Conservation (phyloP, 176 grass and related monocot genomes). For the Leersia perrieri region DNA sequence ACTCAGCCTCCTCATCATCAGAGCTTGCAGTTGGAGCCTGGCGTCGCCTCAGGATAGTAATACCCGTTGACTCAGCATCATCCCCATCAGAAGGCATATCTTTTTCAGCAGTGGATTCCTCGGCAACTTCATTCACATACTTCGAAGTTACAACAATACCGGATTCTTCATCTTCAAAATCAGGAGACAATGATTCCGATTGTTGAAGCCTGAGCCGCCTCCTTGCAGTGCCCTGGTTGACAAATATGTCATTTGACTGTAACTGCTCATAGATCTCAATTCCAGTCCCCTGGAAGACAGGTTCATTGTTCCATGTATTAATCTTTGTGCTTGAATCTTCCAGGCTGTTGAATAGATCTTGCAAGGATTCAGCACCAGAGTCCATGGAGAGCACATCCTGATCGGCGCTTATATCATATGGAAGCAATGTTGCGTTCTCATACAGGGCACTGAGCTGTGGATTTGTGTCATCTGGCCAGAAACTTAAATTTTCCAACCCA, state of each 20-base stretch:
- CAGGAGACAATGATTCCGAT: background rate
- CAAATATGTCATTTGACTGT: background rate
- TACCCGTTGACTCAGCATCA: slow-evolving; percentile 39
- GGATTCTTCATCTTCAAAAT: slow-evolving; percentile 34
- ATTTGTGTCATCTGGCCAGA: slow-evolving; percentile 24
- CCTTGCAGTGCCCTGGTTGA: slow-evolving; percentile 41
- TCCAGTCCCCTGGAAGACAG: slow-evolving; percentile 36
- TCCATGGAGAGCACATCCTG: slow-evolving; percentile 65
- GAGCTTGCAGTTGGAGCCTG: slow-evolving; percentile 32
- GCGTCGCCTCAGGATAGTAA: background rate
- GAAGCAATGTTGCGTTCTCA: slow-evolving; percentile 53
- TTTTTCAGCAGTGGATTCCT: slow-evolving; percentile 31
- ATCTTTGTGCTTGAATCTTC: slow-evolving; percentile 47
- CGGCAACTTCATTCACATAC: background rate
- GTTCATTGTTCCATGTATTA: slow-evolving; percentile 28
- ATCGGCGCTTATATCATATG: slow-evolving; percentile 51
- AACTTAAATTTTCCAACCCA: slow-evolving; percentile 13
- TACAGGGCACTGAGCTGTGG: slow-evolving; percentile 39
- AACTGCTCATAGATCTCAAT: slow-evolving; percentile 35
- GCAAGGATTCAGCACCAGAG: slow-evolving; percentile 55
- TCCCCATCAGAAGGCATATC: slow-evolving; percentile 22
- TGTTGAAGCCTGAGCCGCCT: slow-evolving; percentile 53
- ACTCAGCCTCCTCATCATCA: slow-evolving; percentile 14
- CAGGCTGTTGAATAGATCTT: slow-evolving; percentile 67
- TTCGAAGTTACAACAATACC: slow-evolving; percentile 17